Evolutionary conservation across 192 early-diverging fungal genomes (phyloP), one percentile per base, ranked within the genome.

Genomic region (Entomortierella parvispora): DNA sequence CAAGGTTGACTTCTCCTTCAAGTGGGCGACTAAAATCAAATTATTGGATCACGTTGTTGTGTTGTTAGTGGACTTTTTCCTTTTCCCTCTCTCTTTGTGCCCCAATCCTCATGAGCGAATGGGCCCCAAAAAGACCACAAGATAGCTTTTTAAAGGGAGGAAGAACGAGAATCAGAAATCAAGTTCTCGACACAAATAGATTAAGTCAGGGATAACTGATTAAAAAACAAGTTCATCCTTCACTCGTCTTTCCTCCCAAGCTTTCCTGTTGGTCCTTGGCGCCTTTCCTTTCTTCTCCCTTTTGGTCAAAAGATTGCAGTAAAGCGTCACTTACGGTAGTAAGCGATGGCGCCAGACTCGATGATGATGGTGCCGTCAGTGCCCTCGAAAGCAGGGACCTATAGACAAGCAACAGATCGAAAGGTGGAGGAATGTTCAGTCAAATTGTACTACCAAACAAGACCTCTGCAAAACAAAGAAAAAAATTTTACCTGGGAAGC

Each of bases 291-390:
- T 7, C 62, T 40, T 42, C 4, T 34, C 45, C 40, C 15, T n/a
- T 10, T 14, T n/a, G 28, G n/a, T n/a, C n/a, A n/a, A n/a, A n/a
- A n/a, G n/a, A n/a, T n/a, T n/a, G n/a, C n/a, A n/a, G n/a, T n/a
- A n/a, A n/a, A n/a, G n/a, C n/a, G n/a, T n/a, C 47, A 81, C 85
- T 67, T 69, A 93, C 92, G 84, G 79, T 98, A 96, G 92, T 92
- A 93, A 45, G 94, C 94, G 72, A 99, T 97, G 66, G 95, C 97
- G 80, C 82, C 89, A 62, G 90, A 92, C 86, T 98, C 95, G 53
- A 79, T 79, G 68, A 87, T 88, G 71, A 93, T 64, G 66, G 72
- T 86, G 47, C 91, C 93, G 44, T 96, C 91, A 71, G 90, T 81
- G 62, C 87, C 87, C 82, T 95, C 96, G 55, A 95, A 96, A 26